Evolutionary conservation across 495 filamentous ascomycete genomes (phyloP), one percentile per base, ranked within the genome.

Genomic region (Lentithecium fluviatile): DNA sequence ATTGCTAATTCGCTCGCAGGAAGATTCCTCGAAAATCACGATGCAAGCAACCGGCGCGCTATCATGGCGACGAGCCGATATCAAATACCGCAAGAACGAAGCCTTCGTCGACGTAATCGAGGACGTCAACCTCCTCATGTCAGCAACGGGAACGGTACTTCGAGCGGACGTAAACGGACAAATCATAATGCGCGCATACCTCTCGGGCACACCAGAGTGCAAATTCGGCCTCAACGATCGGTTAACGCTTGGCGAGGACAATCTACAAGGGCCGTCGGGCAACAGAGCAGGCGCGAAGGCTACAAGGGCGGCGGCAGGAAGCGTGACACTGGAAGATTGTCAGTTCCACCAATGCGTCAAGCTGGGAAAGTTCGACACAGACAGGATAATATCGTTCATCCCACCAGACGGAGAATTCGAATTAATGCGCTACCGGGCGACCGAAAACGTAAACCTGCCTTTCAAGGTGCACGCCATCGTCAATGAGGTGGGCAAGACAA

Each of bases 271-370:
- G 45, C 86, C 83, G 24, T 85, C 83, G 19, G 88, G 89, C 0
- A 90, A 89, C 70, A 76, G 78, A 51, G 78, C 82, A 52, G 86
- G 87, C 6, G 85, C 85, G 51, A 96, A 96, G 73, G 89, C 91
- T 37, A 96, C 92, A 10, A 89, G 95, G 73, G 94, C 94, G 0
- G 95, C 95, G 0, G 95, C 95, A 5, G 95, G 95, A 6, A 94
- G 88, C 51, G 95, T 99, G 56, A 96, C 93, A 0, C 80, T 99
- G 15, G 95, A 99, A 73, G 95, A 99, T 74, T 97, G 95, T 71
- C 94, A 97, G 70, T 97, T 99, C 78, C 95, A 99, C 74, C 95
- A 99, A 76, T 99, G 95, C 76, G 95, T 99, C 56, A 96, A 97
- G 75, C 81, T 99, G 24, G 91, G 91, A 34, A 95, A 91, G 69